Evolutionary conservation across 2,329 filamentous ascomycete genomes (phyloP), one percentile per base, ranked within the genome.

Genomic region (Phialophora chinensis): DNA sequence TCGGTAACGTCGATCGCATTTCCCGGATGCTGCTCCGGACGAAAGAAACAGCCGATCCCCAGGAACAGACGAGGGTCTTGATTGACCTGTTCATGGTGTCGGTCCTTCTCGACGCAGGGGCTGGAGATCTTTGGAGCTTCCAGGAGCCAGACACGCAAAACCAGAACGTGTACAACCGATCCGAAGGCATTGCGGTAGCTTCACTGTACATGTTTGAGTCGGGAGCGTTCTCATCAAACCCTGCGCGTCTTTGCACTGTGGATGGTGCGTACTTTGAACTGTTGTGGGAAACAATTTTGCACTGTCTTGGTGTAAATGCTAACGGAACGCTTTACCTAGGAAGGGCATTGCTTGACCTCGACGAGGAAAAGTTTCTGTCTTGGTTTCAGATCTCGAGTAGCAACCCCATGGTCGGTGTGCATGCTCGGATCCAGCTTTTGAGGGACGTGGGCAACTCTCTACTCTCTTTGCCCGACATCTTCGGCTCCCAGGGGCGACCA

Each of bases 71-170:
- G 0, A 82, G 86, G 2, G 79, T 84, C 0, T 74, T 88, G 27
- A 80, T 87, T 50, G 86, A 88, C 70, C 76, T 88, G 12, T 88
- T 88, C 75, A 83, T 87, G 56, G 83, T 87, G 2, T 86, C 85
- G 0, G 85, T 87, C 0, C 77, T 87, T 23, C 76, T 87, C 0
- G 85, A 87, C 67, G 85, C 84, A 0, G 84, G 84, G 0, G 84
- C 84, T 0, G 84, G 84, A 1, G 82, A 85, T 71, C 67, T 74
- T 11, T 86, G 84, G 84, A 74, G 70, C 0, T 86, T 78, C 62
- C 75, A 72, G 0, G 84, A 85, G 71, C 77, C 80, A 0, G 73
- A 64, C 0, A 76, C 76, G 1, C 75, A 73, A 5, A 58, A 27
- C 35, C 31, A 50, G 47, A 68, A 75, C 7, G 67, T 70, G 6